Evolutionary conservation across 768 basidiomycete genomes (phyloP).

Genomic region (Phanerodontia chrysosporium): DNA sequence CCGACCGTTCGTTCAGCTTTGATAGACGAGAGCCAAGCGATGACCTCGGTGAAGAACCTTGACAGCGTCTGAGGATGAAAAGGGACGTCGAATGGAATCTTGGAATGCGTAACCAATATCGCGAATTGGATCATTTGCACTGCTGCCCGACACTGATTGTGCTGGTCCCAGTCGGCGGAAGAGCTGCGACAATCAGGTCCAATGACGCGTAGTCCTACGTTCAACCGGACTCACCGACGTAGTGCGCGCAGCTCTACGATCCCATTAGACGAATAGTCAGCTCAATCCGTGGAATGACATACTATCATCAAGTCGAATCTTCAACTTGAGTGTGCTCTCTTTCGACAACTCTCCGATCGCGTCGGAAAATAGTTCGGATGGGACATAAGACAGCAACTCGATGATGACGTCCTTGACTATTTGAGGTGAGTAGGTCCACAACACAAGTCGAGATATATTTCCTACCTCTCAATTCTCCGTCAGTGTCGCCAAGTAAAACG

Average conservation of each 20-base stretch:
- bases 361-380: slow-evolving; percentile 10
- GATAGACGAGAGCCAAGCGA: slow-evolving; percentile 14
- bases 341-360: neutral
- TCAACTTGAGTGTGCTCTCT: slow-evolving; percentile 2
- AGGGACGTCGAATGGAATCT: slow-evolving; percentile 17
- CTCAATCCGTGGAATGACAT: neutral
- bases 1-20: too few species aligned
- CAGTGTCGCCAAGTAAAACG: slow-evolving; percentile 7
- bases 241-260: neutral
- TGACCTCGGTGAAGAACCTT: slow-evolving; percentile 22
- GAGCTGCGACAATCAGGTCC: neutral
- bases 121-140: slow-evolving; percentile 27
- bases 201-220: neutral
- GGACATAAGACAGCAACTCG: slow-evolving; percentile 23
- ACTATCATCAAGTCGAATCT: slow-evolving; percentile 14
- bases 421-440: neutral
- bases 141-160: neutral
- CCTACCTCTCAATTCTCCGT: slow-evolving; percentile 6
- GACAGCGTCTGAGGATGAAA: too few species aligned
- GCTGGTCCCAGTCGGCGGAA: neutral
- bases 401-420: slow-evolving; percentile 33
- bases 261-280: neutral
- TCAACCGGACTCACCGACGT: neutral
- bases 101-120: slow-evolving; percentile 31
- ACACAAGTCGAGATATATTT: neutral